phyloP scores from a whole-genome alignment of 257 asterid species.

The Ophiorrhiza pumila region DNA sequence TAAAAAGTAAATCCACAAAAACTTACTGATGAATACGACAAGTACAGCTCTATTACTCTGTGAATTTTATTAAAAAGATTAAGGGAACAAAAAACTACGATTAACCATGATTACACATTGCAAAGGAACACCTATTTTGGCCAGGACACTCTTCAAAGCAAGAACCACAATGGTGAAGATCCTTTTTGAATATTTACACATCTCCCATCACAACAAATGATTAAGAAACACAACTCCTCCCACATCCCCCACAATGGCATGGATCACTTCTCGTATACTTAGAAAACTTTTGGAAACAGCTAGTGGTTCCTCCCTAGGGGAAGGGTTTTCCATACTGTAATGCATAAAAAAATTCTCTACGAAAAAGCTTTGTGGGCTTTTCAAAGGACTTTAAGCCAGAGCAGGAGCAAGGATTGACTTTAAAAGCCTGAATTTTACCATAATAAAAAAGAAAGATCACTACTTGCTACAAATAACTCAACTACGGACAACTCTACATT shows the following conservation, averaged over 20 bases:
- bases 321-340: too few relatives aligned
- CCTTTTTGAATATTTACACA: slow-evolving; percentile 37
- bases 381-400: too few relatives aligned
- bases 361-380: too few relatives aligned
- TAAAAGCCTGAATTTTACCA: too few relatives aligned
- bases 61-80: neutral
- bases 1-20: neutral
- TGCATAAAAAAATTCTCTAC: too few relatives aligned
- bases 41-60: neutral
- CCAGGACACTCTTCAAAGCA: slow-evolving; percentile 39
- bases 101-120: slow-evolving; percentile 48
- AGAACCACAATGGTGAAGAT: slow-evolving; percentile 44
- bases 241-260: slow-evolving; percentile 41
- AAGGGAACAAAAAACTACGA: slow-evolving; percentile 1
- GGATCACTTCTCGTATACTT: slow-evolving; percentile 38
- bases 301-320: slow-evolving; percentile 47
- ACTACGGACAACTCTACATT: too few relatives aligned
- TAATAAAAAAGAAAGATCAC: too few relatives aligned
- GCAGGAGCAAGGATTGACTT: too few relatives aligned
- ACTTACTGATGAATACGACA: too few relatives aligned
- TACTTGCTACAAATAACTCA: too few relatives aligned
- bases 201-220: slow-evolving; percentile 36
- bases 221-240: slow-evolving; percentile 41
- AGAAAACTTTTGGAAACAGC: slow-evolving; percentile 38
- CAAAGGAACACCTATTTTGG: slow-evolving; percentile 31